Evolutionary conservation across 1,284 basidiomycete species (phyloP).

Genomic region (Leccinum griseonigrum): DNA sequence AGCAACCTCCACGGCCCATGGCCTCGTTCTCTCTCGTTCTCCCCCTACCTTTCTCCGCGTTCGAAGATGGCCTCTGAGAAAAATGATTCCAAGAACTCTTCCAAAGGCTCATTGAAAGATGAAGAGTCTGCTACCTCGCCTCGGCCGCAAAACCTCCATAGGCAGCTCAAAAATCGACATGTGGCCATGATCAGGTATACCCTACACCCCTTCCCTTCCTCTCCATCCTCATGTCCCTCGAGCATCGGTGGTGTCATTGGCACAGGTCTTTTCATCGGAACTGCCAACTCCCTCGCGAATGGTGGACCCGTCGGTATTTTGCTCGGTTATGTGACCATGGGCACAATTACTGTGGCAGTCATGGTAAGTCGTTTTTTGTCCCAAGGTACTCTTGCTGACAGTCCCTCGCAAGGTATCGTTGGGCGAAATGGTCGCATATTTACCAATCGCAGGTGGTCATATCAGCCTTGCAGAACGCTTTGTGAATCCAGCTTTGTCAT

Average conservation of each 20-base stretch:
- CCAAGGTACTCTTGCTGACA: neutral
- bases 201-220: neutral
- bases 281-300: constrained; percentile 49
- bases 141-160: constrained; percentile 37
- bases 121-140: constrained; percentile 12
- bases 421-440: constrained; percentile 44
- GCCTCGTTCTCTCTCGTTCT: neutral
- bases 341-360: constrained; percentile 60
- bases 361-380: constrained; percentile 39
- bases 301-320: constrained; percentile 65
- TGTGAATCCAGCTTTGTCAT: constrained; percentile 66
- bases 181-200: constrained; percentile 66
- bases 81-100: constrained; percentile 8
- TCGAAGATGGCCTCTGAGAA: constrained; percentile 25
- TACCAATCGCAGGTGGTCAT: constrained; percentile 54
- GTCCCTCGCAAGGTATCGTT: constrained; percentile 32
- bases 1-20: neutral
- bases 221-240: neutral
- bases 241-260: constrained; percentile 75
- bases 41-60: neutral
- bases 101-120: constrained; percentile 21
- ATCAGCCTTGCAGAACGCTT: constrained; percentile 71
- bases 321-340: constrained; percentile 61
- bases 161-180: constrained; percentile 66
- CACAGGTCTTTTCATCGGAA: constrained; percentile 69